Percentiles rank a stretch among this genome's conserved stretches.
Conservation (phyloP, 208 protist genomes). For the Phytomonas sp. region DNA sequence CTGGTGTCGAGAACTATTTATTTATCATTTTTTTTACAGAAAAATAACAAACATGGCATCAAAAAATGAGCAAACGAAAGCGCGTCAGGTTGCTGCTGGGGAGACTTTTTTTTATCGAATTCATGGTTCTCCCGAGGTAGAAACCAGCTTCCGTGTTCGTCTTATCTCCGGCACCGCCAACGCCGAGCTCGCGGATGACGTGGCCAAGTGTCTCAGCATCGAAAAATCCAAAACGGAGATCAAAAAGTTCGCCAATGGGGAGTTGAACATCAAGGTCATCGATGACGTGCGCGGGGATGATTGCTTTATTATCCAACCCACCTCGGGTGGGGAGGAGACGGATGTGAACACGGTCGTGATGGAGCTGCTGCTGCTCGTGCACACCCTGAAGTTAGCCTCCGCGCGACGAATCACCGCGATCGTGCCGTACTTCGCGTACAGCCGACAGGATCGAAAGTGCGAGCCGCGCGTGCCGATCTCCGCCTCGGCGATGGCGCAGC, state of each 20-base stretch:
- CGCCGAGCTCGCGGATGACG: constrained; percentile 68
- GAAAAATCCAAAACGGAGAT: constrained; percentile 73
- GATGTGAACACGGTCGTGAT: constrained; percentile 89
- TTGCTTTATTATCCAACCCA: constrained; percentile 95
- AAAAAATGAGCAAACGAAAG: constrained; percentile 19
- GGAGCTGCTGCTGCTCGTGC: constrained; percentile 86
- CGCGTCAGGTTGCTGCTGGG: constrained; percentile 56
- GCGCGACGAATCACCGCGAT: constrained; percentile 93
- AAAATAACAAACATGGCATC: background rate
- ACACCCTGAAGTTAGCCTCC: constrained; percentile 85
- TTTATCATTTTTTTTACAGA: background rate
- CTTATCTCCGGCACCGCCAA: constrained; percentile 85
- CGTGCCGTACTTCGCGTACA: constrained; percentile 95
- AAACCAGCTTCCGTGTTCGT: constrained; percentile 80
- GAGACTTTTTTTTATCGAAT: constrained; percentile 83
- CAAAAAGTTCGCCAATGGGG: constrained; percentile 86
- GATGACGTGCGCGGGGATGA: constrained; percentile 94
- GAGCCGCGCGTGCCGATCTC: constrained; percentile 94
- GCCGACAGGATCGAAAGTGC: constrained; percentile 95
- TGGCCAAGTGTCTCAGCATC: constrained; percentile 71
- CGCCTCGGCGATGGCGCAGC: constrained; percentile 90
- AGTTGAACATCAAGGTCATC: constrained; percentile 89
- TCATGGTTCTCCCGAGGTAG: constrained; percentile 59
- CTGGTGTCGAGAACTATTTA: background rate
- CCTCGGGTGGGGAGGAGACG: constrained; percentile 41